Evolutionary conservation across 2,329 filamentous ascomycete genomes (phyloP).

Genomic region (Monosporascus ibericus): DNA sequence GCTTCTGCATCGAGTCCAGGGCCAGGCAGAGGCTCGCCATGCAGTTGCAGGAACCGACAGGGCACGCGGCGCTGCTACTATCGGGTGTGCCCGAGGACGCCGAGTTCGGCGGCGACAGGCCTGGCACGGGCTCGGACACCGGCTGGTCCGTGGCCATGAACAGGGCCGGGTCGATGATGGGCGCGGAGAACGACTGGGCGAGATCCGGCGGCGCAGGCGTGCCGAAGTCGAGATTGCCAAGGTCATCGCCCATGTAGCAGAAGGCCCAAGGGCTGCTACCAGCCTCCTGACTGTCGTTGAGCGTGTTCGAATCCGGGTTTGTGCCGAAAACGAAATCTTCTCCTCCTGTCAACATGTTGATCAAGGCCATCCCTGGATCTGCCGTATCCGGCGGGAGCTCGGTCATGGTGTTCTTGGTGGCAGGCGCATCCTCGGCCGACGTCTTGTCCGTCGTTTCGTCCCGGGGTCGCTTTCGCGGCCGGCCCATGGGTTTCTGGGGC

Average conservation of each 20-base stretch:
- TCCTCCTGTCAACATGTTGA: constrained; percentile 17
- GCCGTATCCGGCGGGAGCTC: constrained; percentile 18
- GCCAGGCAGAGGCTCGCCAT: constrained; percentile 44
- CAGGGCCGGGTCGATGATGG: constrained; percentile 23
- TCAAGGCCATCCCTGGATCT: constrained; percentile 22
- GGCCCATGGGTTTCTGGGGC: constrained; percentile 59
- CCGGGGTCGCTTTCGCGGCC: constrained; percentile 51
- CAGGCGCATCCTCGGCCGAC: constrained; percentile 2
- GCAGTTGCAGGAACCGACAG: constrained; percentile 36
- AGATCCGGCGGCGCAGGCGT: constrained; percentile 5
- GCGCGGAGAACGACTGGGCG: constrained; percentile 10
- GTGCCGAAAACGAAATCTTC: constrained; percentile 9
- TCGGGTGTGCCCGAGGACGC: constrained; percentile 15
- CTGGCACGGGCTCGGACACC: constrained; percentile 16
- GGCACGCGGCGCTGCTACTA: constrained; percentile 7
- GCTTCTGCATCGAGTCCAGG: constrained; percentile 41
- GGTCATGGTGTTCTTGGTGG: constrained; percentile 19
- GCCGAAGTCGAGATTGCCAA: constrained; percentile 22
- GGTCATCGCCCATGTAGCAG: constrained; percentile 14
- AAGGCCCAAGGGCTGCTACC: constrained; percentile 10
- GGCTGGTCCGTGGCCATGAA: constrained; percentile 12
- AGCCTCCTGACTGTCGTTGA: constrained; percentile 2
- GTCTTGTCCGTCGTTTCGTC: constrained; percentile 12
- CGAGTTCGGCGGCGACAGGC: constrained; percentile 16
- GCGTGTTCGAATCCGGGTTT: not conserved